Evolutionary conservation across 371 early-diverging fungal genomes (phyloP).

Genomic region (Sporodiniella umbellata): DNA sequence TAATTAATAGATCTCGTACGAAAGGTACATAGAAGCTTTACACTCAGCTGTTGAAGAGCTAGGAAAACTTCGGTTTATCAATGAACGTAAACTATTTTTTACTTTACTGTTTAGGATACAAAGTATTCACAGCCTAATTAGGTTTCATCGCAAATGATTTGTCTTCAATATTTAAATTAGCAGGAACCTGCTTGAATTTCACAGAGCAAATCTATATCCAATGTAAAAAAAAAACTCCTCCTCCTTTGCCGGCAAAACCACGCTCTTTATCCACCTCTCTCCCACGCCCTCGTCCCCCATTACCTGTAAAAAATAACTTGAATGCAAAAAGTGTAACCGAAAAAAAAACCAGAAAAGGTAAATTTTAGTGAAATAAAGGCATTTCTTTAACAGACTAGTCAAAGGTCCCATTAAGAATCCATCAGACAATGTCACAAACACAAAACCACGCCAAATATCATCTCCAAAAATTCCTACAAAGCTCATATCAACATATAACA

Average conservation of each 20-base stretch:
- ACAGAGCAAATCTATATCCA: constrained; percentile 17
- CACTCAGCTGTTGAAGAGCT: constrained; percentile 29
- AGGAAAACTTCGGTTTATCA: constrained; percentile 29
- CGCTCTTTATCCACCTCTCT: background rate
- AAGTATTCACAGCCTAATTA: background rate
- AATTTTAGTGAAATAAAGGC: no score
- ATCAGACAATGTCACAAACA: no score
- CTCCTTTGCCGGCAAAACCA: constrained; percentile 35
- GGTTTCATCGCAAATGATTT: constrained; percentile 11
- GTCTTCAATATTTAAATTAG: constrained; percentile 24
- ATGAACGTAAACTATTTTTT: constrained; percentile 30
- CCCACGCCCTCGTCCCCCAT: background rate
- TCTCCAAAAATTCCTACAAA: constrained; percentile 13
- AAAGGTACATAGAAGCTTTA: constrained; percentile 35
- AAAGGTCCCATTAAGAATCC: no score
- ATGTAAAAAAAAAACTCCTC: constrained; percentile 14
- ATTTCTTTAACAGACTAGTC: no score
- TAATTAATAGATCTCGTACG: constrained; percentile 29
- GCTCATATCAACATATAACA: constrained; percentile 15
- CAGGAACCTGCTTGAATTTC: constrained; percentile 30
- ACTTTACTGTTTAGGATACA: no score
- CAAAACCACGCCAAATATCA: constrained; percentile 10
- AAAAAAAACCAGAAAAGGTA: background rate
- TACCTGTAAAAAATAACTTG: background rate
- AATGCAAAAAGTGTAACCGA: background rate